Percentiles rank a stretch among this genome's conserved stretches.
Evolutionary conservation across 768 basidiomycete genomes (phyloP).

Genomic region (Lactifluus subvellereus): DNA sequence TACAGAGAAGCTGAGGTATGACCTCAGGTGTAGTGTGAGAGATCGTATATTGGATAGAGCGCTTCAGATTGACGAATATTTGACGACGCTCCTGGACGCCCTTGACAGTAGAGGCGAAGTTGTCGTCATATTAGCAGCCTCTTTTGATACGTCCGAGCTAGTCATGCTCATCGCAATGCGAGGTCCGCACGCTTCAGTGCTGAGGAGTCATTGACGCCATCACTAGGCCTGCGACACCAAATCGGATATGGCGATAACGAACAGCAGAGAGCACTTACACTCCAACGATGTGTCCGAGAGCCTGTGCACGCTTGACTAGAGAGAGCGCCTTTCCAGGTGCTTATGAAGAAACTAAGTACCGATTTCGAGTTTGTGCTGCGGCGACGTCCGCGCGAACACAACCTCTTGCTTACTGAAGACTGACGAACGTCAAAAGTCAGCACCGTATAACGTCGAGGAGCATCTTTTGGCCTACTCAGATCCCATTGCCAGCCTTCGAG

Average conservation of each 20-base stretch:
- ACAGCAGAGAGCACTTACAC: constrained; percentile 42
- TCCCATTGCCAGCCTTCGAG: constrained; percentile 73
- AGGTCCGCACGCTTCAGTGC: constrained; percentile 68
- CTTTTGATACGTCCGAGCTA: constrained; percentile 68
- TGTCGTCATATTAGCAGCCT: constrained; percentile 72
- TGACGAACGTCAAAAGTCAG: constrained; percentile 26
- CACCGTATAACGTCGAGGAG: not conserved
- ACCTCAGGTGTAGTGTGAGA: constrained; percentile 66
- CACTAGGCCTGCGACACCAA: constrained; percentile 45
- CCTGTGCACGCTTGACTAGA: constrained; percentile 63
- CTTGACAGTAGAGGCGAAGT: constrained; percentile 68
- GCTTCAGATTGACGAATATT: constrained; percentile 65
- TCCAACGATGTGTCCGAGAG: constrained; percentile 65
- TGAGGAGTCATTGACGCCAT: constrained; percentile 69
- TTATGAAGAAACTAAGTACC: constrained; percentile 34
- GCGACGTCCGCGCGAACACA: constrained; percentile 66
- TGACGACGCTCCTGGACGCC: constrained; percentile 64
- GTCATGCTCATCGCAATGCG: constrained; percentile 71
- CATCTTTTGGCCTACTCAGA: constrained; percentile 43
- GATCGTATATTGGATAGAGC: constrained; percentile 65
- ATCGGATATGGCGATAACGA: constrained; percentile 2
- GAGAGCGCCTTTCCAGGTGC: not conserved
- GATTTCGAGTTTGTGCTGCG: constrained; percentile 69
- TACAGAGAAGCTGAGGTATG: constrained; percentile 62
- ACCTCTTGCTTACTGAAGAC: constrained; percentile 66